Evolutionary conservation across 1,284 basidiomycete species (phyloP).

Genomic region (Xerocomus subilludens): DNA sequence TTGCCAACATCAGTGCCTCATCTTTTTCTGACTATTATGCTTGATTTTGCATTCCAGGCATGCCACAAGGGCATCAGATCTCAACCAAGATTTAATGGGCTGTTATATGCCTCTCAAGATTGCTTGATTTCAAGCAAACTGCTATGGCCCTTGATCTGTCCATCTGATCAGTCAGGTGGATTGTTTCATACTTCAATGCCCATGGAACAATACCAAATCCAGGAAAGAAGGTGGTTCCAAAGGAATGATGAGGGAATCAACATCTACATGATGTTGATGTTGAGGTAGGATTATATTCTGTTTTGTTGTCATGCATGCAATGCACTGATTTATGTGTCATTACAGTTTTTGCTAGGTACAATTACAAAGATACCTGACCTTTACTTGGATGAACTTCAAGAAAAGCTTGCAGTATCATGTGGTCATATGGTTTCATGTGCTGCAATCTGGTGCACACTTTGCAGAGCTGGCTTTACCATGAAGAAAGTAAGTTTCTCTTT

Average conservation of each 20-base stretch:
- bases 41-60: neutral
- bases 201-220: slow-evolving; percentile 1
- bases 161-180: neutral
- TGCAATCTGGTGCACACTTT: neutral
- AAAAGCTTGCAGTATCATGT: neutral
- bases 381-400: slow-evolving; percentile 23
- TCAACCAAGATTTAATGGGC: neutral
- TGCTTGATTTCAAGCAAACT: neutral
- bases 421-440: neutral
- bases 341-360: slow-evolving; percentile 10
- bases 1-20: neutral
- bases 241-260: neutral
- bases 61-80: slow-evolving; percentile 6
- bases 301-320: too few relatives aligned
- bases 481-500: slow-evolving; percentile 40
- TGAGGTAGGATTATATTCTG: too few relatives aligned
- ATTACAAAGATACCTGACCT: neutral
- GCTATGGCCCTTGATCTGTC: neutral
- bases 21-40: too few relatives aligned
- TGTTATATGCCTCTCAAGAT: neutral
- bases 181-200: neutral
- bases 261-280: slow-evolving; percentile 8
- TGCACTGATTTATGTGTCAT: neutral
- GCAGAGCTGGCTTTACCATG: slow-evolving; percentile 10
- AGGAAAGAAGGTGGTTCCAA: neutral